Evolutionary conservation across 768 basidiomycete species (phyloP), one percentile per base, ranked within the genome.

Genomic region (Leccinum obscurum): DNA sequence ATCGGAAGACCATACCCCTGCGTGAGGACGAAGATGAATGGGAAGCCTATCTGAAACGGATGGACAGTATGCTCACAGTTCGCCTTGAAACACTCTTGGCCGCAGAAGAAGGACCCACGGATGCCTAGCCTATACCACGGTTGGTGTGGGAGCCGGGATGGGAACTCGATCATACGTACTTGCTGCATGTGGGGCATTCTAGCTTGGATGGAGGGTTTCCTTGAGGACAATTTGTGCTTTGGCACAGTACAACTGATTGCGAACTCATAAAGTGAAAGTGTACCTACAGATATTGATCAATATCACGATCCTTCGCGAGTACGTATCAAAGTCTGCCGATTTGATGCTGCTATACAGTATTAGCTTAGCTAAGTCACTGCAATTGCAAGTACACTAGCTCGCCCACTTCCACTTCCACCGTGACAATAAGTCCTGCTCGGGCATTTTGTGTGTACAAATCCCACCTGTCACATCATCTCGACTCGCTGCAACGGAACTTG

Each of bases 61-160:
- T 10, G 0, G 10, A 17, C 8, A 9, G 34, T 20, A 6, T 41
- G 81, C 94, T 80, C 74, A 95, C 96, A 98, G 74, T 85, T 89
- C 52, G 87, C 83, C 76, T 97, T 98, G 85, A 98, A 98, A 77
- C 96, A 98, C 54, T 92, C 93, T 75, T 98, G 96, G 26, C 88
- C 86, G 65, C 96, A 98, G 77, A 95, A 98, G 72, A 89, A 91
- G 34, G 92, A 93, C 32, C 92, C 90, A 52, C 81, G 82, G 63
- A 94, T 88, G 55, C 89, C 90, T 35, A 93, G 80, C 72, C 92
- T 93, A 65, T 39, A 61, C 60, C 26, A 6, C 52, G 14, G 58
- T 68, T 54, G 56, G 63, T 66, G 57, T 63, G 54, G 44, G 44
- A 44, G n/a, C 5, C 64, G 49, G 9, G 20, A 5, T 26, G 2